Conservation (phyloP, 108 stramenopile species). For the Hondaea fermentalgiana region DNA sequence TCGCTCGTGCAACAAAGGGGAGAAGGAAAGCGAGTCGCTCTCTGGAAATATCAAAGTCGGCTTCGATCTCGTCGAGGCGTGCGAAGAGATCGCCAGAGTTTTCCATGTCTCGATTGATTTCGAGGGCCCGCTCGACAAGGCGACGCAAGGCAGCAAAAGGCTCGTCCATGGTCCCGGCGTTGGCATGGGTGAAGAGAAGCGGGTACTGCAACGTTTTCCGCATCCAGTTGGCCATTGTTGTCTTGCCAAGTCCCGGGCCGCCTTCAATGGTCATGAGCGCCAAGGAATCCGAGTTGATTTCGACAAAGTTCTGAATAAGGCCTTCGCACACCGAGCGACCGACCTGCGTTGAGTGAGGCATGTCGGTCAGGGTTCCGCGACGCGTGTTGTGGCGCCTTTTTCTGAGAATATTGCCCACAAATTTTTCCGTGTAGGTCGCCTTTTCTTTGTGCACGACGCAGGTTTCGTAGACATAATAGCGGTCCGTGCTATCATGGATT, state of each 20-base stretch:
- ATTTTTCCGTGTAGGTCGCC: not conserved
- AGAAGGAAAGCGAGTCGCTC: not conserved
- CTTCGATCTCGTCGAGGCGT: not conserved
- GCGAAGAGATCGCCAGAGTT: not conserved
- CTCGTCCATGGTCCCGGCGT: not conserved
- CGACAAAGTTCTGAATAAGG: not conserved
- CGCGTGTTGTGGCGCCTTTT: not conserved
- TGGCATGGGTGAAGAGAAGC: not conserved
- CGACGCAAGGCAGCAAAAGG: not conserved
- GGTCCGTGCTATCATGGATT: not conserved
- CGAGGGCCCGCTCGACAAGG: not conserved
- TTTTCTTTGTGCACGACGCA: not conserved
- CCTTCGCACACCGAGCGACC: not conserved
- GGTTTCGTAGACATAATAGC: not conserved
- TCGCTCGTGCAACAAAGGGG: not conserved
- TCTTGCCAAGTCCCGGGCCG: not conserved
- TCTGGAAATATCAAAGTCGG: not conserved
- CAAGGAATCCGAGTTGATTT: not conserved
- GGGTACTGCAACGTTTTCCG: not conserved
- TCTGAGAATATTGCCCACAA: not conserved
- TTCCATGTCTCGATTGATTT: not conserved
- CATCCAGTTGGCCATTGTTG: not conserved
- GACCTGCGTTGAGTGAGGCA: not conserved
- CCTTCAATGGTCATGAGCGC: not conserved
- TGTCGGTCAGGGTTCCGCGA: not conserved